phyloP scores from a whole-genome alignment of 805 yeast genomes.

The Jamesozyma rosinii region DNA sequence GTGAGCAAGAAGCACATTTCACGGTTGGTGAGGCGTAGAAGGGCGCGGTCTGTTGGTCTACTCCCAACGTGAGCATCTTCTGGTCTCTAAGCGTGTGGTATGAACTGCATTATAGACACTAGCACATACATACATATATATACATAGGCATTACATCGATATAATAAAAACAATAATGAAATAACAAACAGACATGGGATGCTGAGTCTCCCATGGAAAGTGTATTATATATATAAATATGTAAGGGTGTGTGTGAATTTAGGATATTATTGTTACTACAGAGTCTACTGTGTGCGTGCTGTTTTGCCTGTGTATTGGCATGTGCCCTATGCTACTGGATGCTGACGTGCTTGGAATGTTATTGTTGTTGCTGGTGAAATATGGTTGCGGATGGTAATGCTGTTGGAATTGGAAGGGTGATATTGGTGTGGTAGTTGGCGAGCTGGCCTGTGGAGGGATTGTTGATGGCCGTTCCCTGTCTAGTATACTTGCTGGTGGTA shows the following conservation, averaged over 20 bases:
- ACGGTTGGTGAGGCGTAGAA: conserved; percentile 5
- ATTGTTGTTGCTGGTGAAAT: not conserved
- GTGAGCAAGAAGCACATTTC: conserved; percentile 17
- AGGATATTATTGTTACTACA: conserved; percentile 14
- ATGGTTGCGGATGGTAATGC: not conserved
- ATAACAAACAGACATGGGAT: not conserved
- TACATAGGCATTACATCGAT: not conserved
- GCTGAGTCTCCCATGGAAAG: not conserved
- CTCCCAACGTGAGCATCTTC: conserved; percentile 8
- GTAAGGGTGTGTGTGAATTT: not conserved
- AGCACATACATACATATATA: not conserved
- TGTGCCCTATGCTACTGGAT: conserved; percentile 16
- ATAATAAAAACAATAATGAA: not conserved
- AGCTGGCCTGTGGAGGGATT: conserved; percentile 3
- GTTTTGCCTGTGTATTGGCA: conserved; percentile 14
- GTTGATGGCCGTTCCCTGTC: conserved; percentile 37
- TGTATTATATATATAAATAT: not conserved
- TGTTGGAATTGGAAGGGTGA: conserved; percentile 10
- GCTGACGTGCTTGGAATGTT: conserved; percentile 10
- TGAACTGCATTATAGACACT: too few species aligned
- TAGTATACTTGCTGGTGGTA: conserved; percentile 64
- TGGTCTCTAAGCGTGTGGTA: too few species aligned
- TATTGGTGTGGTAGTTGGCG: conserved; percentile 9
- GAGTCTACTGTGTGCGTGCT: conserved; percentile 16
- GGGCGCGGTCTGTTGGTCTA: conserved; percentile 6